Evolutionary conservation across 139 green algal genomes (phyloP).

Genomic region (Haematococcus lacustris): DNA sequence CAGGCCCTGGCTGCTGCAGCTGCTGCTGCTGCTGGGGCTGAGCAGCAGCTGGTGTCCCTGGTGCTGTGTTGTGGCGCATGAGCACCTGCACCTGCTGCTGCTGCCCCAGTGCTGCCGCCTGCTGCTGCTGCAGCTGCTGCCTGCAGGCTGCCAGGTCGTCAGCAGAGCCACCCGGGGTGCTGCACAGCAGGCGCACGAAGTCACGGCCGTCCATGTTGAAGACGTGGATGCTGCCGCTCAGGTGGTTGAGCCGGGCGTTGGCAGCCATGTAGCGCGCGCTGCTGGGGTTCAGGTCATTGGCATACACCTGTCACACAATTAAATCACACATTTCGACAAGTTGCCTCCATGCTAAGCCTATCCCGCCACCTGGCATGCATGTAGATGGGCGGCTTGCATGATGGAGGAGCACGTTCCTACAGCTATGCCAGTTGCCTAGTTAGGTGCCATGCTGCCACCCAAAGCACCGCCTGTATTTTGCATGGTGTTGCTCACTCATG

Average conservation of each 20-base stretch:
- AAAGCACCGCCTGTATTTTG: no score
- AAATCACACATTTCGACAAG: no score
- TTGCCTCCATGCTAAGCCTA: no score
- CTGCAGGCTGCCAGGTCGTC: neutral
- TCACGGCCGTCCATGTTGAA: slow-evolving; percentile 73
- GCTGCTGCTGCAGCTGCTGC: neutral
- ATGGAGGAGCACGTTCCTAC: no score
- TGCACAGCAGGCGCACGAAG: slow-evolving; percentile 60
- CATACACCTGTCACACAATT: slow-evolving; percentile 83
- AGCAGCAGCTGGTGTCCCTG: slow-evolving; percentile 3
- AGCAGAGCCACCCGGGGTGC: neutral
- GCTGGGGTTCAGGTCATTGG: slow-evolving; percentile 95
- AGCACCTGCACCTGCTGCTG: neutral
- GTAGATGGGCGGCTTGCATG: no score
- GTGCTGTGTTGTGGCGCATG: neutral
- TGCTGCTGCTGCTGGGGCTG: slow-evolving; percentile 3
- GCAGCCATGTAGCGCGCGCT: slow-evolving; percentile 61
- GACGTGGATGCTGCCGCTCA: slow-evolving; percentile 34
- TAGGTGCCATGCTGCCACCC: no score
- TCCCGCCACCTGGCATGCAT: no score
- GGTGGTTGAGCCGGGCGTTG: slow-evolving; percentile 77
- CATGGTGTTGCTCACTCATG: no score
- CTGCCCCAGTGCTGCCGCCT: neutral
- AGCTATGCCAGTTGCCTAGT: no score
- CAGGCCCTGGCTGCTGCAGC: slow-evolving; percentile 3